Evolutionary conservation across 2,329 filamentous ascomycete genomes (phyloP), one percentile per base, ranked within the genome.

Genomic region (Cladophialophora carrionii): DNA sequence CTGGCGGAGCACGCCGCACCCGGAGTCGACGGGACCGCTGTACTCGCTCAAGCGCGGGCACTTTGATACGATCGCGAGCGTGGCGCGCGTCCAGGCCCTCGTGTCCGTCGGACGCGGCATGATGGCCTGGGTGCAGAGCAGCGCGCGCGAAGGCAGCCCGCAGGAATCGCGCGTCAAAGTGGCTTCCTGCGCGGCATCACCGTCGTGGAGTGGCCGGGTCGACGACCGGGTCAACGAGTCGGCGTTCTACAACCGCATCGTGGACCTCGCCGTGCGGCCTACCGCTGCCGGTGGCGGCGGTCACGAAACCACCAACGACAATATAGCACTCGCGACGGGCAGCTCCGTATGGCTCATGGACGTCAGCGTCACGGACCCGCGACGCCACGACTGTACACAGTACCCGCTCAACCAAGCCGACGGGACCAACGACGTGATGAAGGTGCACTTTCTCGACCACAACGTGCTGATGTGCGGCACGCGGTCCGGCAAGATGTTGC

Each of bases 381-480:
- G n/a, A n/a, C n/a, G n/a, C 2, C 34, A 49, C 4, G 31, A 32
- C 10, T 4, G 49, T 2, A 7, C 14, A 41, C 20, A 43, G 17
- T 60, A 26, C 48, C 57, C 31, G 9, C 29, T 60, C 43, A 31
- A 51, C 48, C 22, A 51, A 51, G 24, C 31, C 52, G 26, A 29
- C 41, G 22, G 41, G 8, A 34, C 24, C 31, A 56, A 61, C 22
- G 65, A 67, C 22, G 31, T 59, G 10, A 59, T 64, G 65, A 51
- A 31, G 41, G 59, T 69, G 1, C 22, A 29, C 1, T 71, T 69
- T 54, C 65, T 65, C 37, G 69, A 71, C 52, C 37, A 57, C 20
- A 67, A 69, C 29, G 49, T 69, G 51, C 20, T 70, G 34, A 65
- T 72, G 66, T 61, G 54, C 32, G 70, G 70, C n/a, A 58, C 67